These are phyloP conservation scores for Fusarium phyllophilum DNA, from an alignment of 2,329 filamentous ascomycete genomes.

Conservation along the genomic window DNA sequence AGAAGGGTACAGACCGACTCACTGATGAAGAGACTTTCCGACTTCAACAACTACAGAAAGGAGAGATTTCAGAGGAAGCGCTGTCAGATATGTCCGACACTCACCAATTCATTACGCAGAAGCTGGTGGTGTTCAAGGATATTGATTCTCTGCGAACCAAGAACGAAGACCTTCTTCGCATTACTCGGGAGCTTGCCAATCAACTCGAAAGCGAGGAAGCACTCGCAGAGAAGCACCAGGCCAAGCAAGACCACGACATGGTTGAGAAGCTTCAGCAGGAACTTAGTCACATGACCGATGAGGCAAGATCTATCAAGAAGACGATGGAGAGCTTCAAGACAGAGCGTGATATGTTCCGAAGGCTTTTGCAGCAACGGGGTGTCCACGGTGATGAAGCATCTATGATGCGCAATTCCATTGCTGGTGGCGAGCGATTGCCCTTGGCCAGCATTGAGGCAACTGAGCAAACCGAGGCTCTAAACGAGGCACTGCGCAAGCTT, in stretches of 20 bases:
- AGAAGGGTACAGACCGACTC: slow-evolving; percentile 80
- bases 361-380: slow-evolving; percentile 82
- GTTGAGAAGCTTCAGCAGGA: slow-evolving; percentile 78
- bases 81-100: slow-evolving; percentile 83
- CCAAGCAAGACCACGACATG: slow-evolving; percentile 73
- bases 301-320: slow-evolving; percentile 81
- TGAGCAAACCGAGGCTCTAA: slow-evolving; percentile 70
- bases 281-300: slow-evolving; percentile 81
- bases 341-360: slow-evolving; percentile 97
- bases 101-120: slow-evolving; percentile 87
- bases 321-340: slow-evolving; percentile 94
- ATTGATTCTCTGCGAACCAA: slow-evolving; percentile 86
- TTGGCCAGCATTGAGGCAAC: slow-evolving; percentile 67
- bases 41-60: slow-evolving; percentile 80
- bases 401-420: slow-evolving; percentile 76
- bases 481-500: slow-evolving; percentile 83
- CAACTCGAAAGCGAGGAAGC: slow-evolving; percentile 94
- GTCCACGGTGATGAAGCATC: slow-evolving; percentile 71
- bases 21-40: slow-evolving; percentile 77
- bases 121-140: slow-evolving; percentile 89
- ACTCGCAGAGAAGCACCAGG: slow-evolving; percentile 70
- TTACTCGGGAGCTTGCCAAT: slow-evolving; percentile 85
- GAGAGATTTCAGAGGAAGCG: slow-evolving; percentile 76
- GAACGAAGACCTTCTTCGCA: slow-evolving; percentile 84
- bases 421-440: slow-evolving; percentile 64